phyloP scores from a whole-genome alignment of 2,329 filamentous ascomycete genomes.

The Monosporascus ibericus region DNA sequence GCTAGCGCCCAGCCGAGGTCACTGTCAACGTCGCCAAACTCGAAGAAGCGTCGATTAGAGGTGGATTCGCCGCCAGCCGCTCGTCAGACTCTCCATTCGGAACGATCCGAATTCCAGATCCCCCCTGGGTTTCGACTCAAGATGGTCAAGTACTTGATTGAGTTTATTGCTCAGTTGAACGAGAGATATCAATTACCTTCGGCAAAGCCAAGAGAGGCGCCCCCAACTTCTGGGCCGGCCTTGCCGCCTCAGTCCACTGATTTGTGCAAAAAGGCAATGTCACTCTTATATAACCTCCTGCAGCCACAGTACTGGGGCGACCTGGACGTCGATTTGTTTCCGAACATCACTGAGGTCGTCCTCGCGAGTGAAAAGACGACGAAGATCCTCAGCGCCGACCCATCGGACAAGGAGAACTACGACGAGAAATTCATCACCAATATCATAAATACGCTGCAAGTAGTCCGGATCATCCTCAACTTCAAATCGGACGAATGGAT shows the following conservation, averaged over 20 bases:
- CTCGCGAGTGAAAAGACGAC: constrained; percentile 73
- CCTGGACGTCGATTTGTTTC: constrained; percentile 83
- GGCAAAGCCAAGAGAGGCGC: constrained; percentile 55
- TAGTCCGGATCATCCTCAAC: constrained; percentile 83
- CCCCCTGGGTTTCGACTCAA: constrained; percentile 62
- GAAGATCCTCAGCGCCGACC: constrained; percentile 51
- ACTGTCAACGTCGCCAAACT: constrained; percentile 63
- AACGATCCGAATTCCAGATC: constrained; percentile 62
- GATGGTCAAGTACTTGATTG: constrained; percentile 90
- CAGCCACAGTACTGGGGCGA: constrained; percentile 88
- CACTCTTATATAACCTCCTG: constrained; percentile 75
- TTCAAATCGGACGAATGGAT: constrained; percentile 90
- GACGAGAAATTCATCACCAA: constrained; percentile 79
- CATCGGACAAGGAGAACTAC: constrained; percentile 62
- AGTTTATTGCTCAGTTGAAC: constrained; percentile 85
- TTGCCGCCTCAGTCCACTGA: constrained; percentile 59
- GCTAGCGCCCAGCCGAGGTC: constrained; percentile 31
- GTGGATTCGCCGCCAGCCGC: constrained; percentile 52
- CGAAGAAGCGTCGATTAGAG: constrained; percentile 72
- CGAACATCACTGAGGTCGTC: constrained; percentile 82
- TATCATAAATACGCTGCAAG: constrained; percentile 90
- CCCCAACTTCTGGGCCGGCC: constrained; percentile 36
- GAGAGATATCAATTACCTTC: constrained; percentile 78
- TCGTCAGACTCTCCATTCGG: constrained; percentile 38
- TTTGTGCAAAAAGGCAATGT: constrained; percentile 78